Percentiles rank a stretch among this genome's conserved stretches.
phyloP scores from a whole-genome alignment of 805 yeast species.

The Kluyveromyces dobzhanskii region DNA sequence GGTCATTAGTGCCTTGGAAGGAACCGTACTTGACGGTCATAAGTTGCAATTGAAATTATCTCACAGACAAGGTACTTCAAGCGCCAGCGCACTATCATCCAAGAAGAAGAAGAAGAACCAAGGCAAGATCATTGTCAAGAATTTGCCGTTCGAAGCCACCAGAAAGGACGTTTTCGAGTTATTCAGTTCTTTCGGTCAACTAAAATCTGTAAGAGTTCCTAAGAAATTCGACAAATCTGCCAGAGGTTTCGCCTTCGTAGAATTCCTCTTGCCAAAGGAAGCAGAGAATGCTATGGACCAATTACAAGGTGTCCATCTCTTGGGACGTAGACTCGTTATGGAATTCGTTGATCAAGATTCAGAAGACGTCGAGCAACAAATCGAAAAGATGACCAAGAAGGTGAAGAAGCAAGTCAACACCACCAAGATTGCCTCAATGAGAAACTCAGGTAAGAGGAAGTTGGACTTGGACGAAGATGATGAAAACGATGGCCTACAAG shows the following conservation, averaged over 20 bases:
- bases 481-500: constrained; percentile 21
- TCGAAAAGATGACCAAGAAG: constrained; percentile 81
- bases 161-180: constrained; percentile 88
- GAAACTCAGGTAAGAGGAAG: constrained; percentile 66
- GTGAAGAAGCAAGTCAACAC: constrained; percentile 76
- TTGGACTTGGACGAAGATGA: constrained; percentile 42
- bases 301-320: constrained; percentile 89
- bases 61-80: constrained; percentile 51
- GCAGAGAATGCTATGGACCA: constrained; percentile 93
- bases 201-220: constrained; percentile 92
- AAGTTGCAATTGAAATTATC: constrained; percentile 83
- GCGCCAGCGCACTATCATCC: constrained; percentile 17
- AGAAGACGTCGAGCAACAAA: constrained; percentile 80
- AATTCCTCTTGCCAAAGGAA: constrained; percentile 76
- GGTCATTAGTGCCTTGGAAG: constrained; percentile 70
- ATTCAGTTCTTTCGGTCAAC: constrained; percentile 89
- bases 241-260: constrained; percentile 97
- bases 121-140: constrained; percentile 85
- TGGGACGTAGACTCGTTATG: constrained; percentile 90
- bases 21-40: constrained; percentile 79
- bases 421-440: constrained; percentile 61
- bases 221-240: constrained; percentile 92
- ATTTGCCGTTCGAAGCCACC: constrained; percentile 92
- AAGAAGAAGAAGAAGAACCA: constrained; percentile 27
- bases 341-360: constrained; percentile 83